phyloP scores from a whole-genome alignment of 768 basidiomycete genomes.

The Clavulina sp. region DNA sequence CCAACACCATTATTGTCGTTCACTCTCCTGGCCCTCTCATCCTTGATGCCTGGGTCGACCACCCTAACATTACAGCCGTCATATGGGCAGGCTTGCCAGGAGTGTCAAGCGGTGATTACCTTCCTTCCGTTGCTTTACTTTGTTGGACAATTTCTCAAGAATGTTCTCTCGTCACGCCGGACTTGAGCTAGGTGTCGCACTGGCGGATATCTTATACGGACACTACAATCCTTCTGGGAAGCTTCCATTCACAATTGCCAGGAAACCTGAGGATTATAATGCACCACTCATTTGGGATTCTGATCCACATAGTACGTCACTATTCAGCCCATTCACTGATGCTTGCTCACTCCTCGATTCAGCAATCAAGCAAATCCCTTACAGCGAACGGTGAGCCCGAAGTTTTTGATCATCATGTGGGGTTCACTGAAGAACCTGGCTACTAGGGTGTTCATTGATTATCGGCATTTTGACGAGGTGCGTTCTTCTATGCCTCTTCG shows the following conservation, averaged over 20 bases:
- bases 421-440: background rate
- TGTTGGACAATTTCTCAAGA: background rate
- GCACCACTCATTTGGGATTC: conserved; percentile 15
- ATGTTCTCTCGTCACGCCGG: conserved; percentile 33
- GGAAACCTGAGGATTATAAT: conserved; percentile 38
- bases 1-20: conserved; percentile 28
- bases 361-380: background rate
- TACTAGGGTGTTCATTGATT: conserved; percentile 11
- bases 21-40: conserved; percentile 19
- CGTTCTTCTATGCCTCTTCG: too few species aligned
- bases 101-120: conserved; percentile 42
- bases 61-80: conserved; percentile 23
- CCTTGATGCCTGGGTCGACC: conserved; percentile 20
- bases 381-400: background rate
- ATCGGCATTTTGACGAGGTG: conserved; percentile 13
- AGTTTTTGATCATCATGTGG: background rate
- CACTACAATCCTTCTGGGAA: conserved; percentile 48
- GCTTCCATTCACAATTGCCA: conserved; percentile 62
- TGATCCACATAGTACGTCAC: background rate
- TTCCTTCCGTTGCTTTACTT: conserved; percentile 21
- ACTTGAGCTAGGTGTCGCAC: conserved; percentile 42
- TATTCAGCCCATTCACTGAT: background rate
- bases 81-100: conserved; percentile 50
- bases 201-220: conserved; percentile 59
- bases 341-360: background rate